Conservation (phyloP, 2,329 filamentous ascomycete genomes). For the Colletotrichum endophyticum region DNA sequence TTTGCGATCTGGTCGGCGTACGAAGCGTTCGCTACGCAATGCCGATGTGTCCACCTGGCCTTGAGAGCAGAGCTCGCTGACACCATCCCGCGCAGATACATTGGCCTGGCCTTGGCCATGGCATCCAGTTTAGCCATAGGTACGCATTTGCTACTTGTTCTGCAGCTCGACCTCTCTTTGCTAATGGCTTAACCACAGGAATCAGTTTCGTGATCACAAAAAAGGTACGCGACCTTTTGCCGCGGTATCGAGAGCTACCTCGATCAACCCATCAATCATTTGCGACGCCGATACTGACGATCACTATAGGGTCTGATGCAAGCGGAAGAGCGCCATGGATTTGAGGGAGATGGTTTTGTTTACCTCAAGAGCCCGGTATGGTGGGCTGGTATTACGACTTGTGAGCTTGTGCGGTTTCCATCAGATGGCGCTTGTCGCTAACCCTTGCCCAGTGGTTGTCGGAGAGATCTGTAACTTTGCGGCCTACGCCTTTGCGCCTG, state of each 20-base stretch:
- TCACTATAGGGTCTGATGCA: constrained; percentile 78
- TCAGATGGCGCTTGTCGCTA: not conserved
- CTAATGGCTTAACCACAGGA: constrained; percentile 55
- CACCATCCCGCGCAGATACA: constrained; percentile 61
- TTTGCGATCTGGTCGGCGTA: constrained; percentile 14
- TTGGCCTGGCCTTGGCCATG: constrained; percentile 78
- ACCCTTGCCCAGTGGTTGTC: constrained; percentile 70
- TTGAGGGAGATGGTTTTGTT: constrained; percentile 94
- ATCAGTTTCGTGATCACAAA: constrained; percentile 99
- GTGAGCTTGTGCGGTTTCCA: constrained; percentile 57
- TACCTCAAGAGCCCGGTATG: constrained; percentile 95
- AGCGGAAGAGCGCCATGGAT: constrained; percentile 89
- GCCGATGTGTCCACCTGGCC: not conserved
- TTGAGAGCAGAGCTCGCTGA: constrained; percentile 30
- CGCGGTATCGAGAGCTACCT: not conserved
- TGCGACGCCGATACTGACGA: constrained; percentile 23
- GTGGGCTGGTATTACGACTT: constrained; percentile 93
- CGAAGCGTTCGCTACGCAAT: not conserved
- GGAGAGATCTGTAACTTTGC: constrained; percentile 98
- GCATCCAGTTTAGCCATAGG: constrained; percentile 78
- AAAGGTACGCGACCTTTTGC: constrained; percentile 66
- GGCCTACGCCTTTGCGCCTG: constrained; percentile 96
- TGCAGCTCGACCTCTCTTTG: not conserved
- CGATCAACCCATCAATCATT: not conserved
- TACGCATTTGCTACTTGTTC: constrained; percentile 36